Evolutionary conservation across 805 yeast genomes (phyloP).

Genomic region (Saccharomyces eubayanus): DNA sequence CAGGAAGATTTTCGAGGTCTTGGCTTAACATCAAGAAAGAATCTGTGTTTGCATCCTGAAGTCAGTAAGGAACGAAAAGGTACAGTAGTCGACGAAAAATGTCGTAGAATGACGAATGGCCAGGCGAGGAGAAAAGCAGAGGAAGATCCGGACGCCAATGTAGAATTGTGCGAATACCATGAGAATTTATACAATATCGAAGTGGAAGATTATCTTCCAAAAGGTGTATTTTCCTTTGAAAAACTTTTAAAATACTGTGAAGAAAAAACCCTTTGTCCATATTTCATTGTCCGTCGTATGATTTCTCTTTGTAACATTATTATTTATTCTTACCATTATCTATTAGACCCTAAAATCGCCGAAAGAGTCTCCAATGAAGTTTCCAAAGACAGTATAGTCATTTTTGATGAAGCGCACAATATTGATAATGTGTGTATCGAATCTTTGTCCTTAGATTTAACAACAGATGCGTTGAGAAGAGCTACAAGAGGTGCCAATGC

Average conservation of each 20-base stretch:
- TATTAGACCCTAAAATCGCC: conserved; percentile 93
- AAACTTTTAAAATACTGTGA: conserved; percentile 70
- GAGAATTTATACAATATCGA: conserved; percentile 82
- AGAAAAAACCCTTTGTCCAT: conserved; percentile 80
- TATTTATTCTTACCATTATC: conserved; percentile 92
- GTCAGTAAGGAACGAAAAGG: conserved; percentile 88
- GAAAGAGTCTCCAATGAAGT: conserved; percentile 89
- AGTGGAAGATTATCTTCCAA: conserved; percentile 81
- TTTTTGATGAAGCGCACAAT: conserved; percentile 97
- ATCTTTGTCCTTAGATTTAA: conserved; percentile 81
- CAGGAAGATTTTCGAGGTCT: conserved; percentile 88
- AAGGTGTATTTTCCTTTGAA: conserved; percentile 93
- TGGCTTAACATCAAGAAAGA: conserved; percentile 91
- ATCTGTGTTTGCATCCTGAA: conserved; percentile 82
- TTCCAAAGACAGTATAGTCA: conserved; percentile 85
- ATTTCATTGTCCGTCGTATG: conserved; percentile 97
- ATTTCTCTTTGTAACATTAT: conserved; percentile 87
- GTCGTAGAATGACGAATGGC: conserved; percentile 92
- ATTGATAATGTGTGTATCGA: conserved; percentile 98
- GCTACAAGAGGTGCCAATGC: conserved; percentile 84
- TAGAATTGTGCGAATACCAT: conserved; percentile 73
- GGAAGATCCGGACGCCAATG: conserved; percentile 48
- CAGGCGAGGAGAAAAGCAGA: conserved; percentile 62
- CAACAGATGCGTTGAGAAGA: conserved; percentile 77
- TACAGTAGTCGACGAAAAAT: conserved; percentile 86